phyloP scores from a whole-genome alignment of 2,329 filamentous ascomycete genomes.

The Teratosphaeriaceae sp. region DNA sequence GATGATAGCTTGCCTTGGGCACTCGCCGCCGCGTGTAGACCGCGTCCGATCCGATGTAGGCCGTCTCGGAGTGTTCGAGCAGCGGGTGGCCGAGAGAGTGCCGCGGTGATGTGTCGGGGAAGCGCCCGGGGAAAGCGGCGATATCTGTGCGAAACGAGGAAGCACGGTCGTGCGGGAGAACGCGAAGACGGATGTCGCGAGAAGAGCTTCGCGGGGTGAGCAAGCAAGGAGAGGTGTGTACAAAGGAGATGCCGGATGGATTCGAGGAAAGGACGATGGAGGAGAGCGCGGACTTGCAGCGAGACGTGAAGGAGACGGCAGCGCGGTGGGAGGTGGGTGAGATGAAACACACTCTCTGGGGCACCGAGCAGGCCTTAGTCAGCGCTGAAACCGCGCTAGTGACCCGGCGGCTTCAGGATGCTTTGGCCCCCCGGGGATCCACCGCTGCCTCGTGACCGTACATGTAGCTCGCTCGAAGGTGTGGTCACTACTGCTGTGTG shows the following conservation, averaged over 20 bases:
- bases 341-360: not conserved
- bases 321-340: not conserved
- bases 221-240: slow-evolving; percentile 5
- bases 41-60: no score
- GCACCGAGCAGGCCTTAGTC: not conserved
- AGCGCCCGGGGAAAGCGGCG: no score
- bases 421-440: not conserved
- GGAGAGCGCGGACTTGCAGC: slow-evolving; percentile 2
- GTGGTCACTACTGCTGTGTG: not conserved
- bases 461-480: not conserved
- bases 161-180: not conserved
- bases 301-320: slow-evolving; percentile 2
- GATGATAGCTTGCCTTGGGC: no score
- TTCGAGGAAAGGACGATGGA: slow-evolving; percentile 9
- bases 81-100: no score
- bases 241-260: slow-evolving; percentile 27
- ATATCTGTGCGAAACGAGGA: no score
- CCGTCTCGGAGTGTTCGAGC: no score
- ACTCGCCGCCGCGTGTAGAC: no score
- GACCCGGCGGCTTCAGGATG: not conserved
- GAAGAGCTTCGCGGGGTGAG: not conserved
- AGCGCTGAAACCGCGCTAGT: no score
- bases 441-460: no score
- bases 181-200: not conserved
- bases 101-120: no score